Evolutionary conservation across 148 eudicot species (phyloP).

Genomic region (Limonium bicolor): DNA sequence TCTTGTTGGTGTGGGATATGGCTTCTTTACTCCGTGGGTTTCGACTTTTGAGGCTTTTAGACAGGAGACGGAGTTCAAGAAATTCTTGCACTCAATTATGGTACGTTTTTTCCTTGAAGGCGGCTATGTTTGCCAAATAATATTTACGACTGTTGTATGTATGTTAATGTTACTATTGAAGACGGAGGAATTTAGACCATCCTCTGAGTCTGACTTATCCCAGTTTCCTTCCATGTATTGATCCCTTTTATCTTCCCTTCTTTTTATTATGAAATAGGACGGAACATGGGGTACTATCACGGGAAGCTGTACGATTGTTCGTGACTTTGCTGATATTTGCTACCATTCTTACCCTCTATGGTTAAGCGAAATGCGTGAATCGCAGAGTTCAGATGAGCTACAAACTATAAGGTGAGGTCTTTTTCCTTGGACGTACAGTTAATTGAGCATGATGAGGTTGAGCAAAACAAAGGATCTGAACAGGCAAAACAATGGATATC

Average conservation of each 20-base stretch:
- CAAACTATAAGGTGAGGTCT: slow-evolving; percentile 56
- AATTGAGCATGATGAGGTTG: too few relatives aligned
- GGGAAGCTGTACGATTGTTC: slow-evolving; percentile 81
- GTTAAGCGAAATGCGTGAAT: slow-evolving; percentile 62
- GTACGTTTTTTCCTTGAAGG: slow-evolving; percentile 26
- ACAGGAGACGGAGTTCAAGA: slow-evolving; percentile 44
- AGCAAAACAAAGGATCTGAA: too few relatives aligned
- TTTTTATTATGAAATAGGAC: slow-evolving; percentile 28
- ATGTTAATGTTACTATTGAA: neutral
- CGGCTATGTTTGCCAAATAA: neutral
- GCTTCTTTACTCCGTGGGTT: slow-evolving; percentile 88
- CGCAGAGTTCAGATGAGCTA: slow-evolving; percentile 30
- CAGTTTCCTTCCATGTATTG: neutral
- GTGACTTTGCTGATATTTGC: slow-evolving; percentile 81
- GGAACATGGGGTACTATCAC: slow-evolving; percentile 82
- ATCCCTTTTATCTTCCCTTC: neutral
- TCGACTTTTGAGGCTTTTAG: slow-evolving; percentile 90
- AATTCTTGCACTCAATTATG: slow-evolving; percentile 72
- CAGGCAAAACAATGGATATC: too few relatives aligned
- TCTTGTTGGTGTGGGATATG: slow-evolving; percentile 88
- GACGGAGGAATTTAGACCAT: too few relatives aligned
- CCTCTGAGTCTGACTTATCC: neutral
- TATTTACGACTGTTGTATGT: neutral
- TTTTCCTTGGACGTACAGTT: neutral
- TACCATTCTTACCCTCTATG: slow-evolving; percentile 64